Percentiles rank a stretch among this genome's conserved stretches.
phyloP scores from a whole-genome alignment of 2,329 filamentous ascomycete genomes.

The Colletotrichum sp. region DNA sequence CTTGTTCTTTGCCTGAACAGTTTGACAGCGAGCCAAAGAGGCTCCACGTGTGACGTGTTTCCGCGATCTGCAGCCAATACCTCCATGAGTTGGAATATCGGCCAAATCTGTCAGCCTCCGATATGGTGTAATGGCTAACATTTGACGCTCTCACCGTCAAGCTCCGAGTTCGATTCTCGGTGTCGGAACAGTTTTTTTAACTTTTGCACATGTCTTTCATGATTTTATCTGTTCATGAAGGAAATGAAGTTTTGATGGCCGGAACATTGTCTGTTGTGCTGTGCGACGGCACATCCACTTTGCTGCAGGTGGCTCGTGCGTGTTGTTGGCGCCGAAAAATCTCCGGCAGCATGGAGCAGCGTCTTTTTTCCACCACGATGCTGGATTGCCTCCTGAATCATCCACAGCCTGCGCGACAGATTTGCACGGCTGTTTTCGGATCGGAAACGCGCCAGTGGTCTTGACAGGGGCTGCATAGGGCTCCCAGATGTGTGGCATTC shows the following conservation, averaged over 20 bases:
- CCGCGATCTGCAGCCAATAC: not conserved
- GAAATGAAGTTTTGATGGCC: not conserved
- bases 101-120: rapidly evolving
- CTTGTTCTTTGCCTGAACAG: too few relatives aligned
- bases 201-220: rapidly evolving
- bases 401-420: not conserved
- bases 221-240: not conserved
- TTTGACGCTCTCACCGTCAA: conserved; percentile 10
- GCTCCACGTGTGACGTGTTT: not conserved
- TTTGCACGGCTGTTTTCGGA: not conserved
- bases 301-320: not conserved
- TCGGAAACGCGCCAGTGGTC: not conserved
- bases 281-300: not conserved
- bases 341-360: not conserved
- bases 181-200: not conserved
- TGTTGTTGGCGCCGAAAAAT: not conserved
- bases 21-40: not conserved
- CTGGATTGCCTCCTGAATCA: not conserved
- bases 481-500: conserved; percentile 64
- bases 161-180: not conserved
- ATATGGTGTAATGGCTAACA: not conserved
- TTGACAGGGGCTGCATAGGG: too few relatives aligned
- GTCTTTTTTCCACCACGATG: not conserved
- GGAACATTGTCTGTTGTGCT: not conserved
- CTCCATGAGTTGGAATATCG: not conserved